Evolutionary conservation across 139 green algal genomes (phyloP).

Genomic region (Chlamydomonas asymmetrica): DNA sequence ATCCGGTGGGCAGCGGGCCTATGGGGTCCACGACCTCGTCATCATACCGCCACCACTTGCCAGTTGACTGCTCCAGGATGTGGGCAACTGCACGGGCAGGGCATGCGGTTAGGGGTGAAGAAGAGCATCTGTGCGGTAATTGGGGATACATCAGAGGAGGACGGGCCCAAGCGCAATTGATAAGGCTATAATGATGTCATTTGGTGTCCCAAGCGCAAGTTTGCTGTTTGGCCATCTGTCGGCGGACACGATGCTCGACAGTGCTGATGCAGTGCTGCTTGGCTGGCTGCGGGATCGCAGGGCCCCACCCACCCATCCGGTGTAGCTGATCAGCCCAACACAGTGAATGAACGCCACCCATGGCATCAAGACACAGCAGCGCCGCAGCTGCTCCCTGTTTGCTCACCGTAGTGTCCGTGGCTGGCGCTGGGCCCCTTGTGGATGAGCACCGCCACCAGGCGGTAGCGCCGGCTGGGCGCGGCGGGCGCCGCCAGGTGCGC

Average conservation of each 20-base stretch:
- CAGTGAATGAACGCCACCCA: too few relatives aligned
- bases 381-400: neutral
- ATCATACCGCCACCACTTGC: constrained; percentile 88
- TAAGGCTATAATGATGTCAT: too few relatives aligned
- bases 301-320: too few relatives aligned
- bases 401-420: constrained; percentile 82
- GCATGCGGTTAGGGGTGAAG: too few relatives aligned
- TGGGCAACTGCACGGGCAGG: constrained; percentile 35
- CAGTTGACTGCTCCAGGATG: constrained; percentile 30
- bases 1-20: constrained; percentile 41
- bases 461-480: constrained; percentile 44
- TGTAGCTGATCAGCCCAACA: too few relatives aligned
- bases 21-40: constrained; percentile 70
- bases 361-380: too few relatives aligned
- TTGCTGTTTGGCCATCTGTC: too few relatives aligned
- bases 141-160: neutral
- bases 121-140: neutral
- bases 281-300: too few relatives aligned
- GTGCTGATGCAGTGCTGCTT: too few relatives aligned
- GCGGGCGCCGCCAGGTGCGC: constrained; percentile 2
- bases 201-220: too few relatives aligned
- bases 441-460: constrained; percentile 81
- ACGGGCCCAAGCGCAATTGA: neutral
- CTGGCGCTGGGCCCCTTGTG: constrained; percentile 80
- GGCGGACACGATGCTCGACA: too few relatives aligned